Conservation (phyloP, 2,329 filamentous ascomycete genomes). For the Chalaropsis ovoidea region DNA sequence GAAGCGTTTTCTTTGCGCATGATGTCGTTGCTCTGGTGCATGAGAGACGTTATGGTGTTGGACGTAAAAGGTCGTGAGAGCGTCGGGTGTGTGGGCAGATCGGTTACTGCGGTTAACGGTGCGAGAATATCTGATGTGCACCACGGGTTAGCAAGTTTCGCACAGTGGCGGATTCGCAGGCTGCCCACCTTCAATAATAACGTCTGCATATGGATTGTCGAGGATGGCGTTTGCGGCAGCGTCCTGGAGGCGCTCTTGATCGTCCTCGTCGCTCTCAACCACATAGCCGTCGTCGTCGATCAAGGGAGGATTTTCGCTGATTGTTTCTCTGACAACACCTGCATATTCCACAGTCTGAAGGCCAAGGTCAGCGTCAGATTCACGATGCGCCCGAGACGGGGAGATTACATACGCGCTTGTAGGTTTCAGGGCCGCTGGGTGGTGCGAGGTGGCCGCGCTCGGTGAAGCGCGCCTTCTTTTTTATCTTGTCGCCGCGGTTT, state of each 20-base stretch:
- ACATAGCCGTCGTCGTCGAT: slow-evolving; percentile 72
- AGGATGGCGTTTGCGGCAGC: slow-evolving; percentile 54
- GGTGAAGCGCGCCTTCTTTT: slow-evolving; percentile 62
- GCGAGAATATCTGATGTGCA: slow-evolving; percentile 53
- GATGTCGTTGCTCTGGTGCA: slow-evolving; percentile 57
- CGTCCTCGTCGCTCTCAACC: slow-evolving; percentile 61
- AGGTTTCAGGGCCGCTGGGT: slow-evolving; percentile 54
- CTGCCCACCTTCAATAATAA: slow-evolving; percentile 58
- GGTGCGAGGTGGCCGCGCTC: slow-evolving; percentile 59
- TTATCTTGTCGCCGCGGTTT: slow-evolving; percentile 70
- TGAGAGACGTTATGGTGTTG: slow-evolving; percentile 60
- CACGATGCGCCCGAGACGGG: neutral
- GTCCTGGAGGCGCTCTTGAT: slow-evolving; percentile 51
- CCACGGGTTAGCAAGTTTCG: slow-evolving; percentile 26
- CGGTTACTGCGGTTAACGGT: slow-evolving; percentile 63
- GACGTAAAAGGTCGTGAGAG: slow-evolving; percentile 66
- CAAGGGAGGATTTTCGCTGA: slow-evolving; percentile 61
- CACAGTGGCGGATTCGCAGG: neutral
- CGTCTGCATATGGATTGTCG: slow-evolving; percentile 62
- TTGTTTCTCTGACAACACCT: slow-evolving; percentile 61
- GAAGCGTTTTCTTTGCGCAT: slow-evolving; percentile 65
- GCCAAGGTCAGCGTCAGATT: neutral
- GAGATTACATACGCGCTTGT: slow-evolving; percentile 51
- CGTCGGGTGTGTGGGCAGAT: slow-evolving; percentile 63
- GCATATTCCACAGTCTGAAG: slow-evolving; percentile 61